A percentile compares a stretch with the other conserved stretches of the same genome.
These are phyloP conservation scores for Gossypium schwendimanii DNA, from an alignment of 441 rosid genomes.

Conservation along the genomic window DNA sequence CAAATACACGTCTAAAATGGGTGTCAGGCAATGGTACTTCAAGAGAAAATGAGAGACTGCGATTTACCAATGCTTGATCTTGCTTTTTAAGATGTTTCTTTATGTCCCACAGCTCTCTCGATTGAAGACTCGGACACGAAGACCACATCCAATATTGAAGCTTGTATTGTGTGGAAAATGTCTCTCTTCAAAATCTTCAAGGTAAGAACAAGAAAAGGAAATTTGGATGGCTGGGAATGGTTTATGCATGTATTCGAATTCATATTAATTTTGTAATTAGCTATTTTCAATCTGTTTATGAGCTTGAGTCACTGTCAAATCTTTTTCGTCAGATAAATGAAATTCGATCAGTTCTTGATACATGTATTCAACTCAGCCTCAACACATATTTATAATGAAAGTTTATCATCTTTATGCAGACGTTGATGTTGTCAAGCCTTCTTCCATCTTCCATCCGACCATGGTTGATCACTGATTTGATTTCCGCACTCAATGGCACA, in stretches of 20 bases:
- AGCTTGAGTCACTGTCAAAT: constrained; percentile 17
- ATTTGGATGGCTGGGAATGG: constrained; percentile 12
- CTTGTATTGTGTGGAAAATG: constrained; percentile 77
- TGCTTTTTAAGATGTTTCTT: neutral
- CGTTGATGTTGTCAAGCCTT: no score
- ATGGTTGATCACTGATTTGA: no score
- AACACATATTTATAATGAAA: no score
- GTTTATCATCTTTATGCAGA: no score
- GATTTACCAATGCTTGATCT: no score
- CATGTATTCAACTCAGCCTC: no score
- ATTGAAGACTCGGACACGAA: constrained; percentile 55
- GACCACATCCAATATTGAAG: constrained; percentile 61
- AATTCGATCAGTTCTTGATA: no score
- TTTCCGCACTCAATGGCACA: no score
- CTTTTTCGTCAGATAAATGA: neutral
- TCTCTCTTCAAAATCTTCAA: constrained; percentile 59
- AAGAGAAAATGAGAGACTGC: no score
- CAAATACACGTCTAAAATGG: no score
- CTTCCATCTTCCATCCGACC: no score
- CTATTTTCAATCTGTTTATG: constrained; percentile 28
- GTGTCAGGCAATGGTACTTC: no score
- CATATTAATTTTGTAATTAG: constrained; percentile 27
- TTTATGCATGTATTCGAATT: constrained; percentile 1
- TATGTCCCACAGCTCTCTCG: constrained; percentile 51
- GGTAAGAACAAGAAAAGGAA: constrained; percentile 20